phyloP scores from a whole-genome alignment of 2,329 filamentous ascomycete genomes.

The Sclerotinia minor region DNA sequence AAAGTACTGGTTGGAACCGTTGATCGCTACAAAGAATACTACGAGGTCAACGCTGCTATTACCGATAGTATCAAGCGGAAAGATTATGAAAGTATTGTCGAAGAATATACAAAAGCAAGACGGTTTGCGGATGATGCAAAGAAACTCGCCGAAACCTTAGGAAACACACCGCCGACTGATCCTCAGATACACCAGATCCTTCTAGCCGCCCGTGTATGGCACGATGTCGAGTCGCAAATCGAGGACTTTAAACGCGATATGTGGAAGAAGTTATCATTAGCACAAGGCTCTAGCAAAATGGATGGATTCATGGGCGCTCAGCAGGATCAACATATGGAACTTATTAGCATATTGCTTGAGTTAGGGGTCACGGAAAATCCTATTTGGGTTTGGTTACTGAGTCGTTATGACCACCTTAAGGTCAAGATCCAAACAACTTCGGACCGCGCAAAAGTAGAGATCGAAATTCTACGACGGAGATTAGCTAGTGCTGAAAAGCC shows the following conservation, averaged over 20 bases:
- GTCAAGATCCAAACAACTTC: constrained; percentile 77
- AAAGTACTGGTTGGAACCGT: constrained; percentile 75
- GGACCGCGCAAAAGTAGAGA: constrained; percentile 86
- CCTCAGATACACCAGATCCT: constrained; percentile 82
- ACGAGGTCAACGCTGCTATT: constrained; percentile 76
- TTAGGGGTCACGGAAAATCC: constrained; percentile 94
- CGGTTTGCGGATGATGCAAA: constrained; percentile 78
- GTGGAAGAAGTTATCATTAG: constrained; percentile 76
- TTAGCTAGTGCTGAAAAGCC: constrained; percentile 75
- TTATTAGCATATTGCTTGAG: constrained; percentile 87
- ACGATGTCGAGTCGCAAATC: constrained; percentile 85
- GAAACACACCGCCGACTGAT: constrained; percentile 65
- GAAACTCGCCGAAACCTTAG: constrained; percentile 59
- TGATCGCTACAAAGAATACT: constrained; percentile 76
- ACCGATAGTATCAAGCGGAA: constrained; percentile 85
- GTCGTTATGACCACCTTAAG: constrained; percentile 85
- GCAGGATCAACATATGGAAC: constrained; percentile 85
- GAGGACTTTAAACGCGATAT: constrained; percentile 84
- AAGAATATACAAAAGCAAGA: constrained; percentile 82
- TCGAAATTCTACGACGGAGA: constrained; percentile 83
- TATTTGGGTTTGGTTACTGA: constrained; percentile 93
- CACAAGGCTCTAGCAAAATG: constrained; percentile 52
- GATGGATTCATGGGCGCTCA: constrained; percentile 41
- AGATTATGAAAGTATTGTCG: constrained; percentile 84
- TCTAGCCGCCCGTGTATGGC: constrained; percentile 90